Evolutionary conservation across 192 early-diverging fungal species (phyloP), one percentile per base, ranked within the genome.

Genomic region (Coemansia asiatica): DNA sequence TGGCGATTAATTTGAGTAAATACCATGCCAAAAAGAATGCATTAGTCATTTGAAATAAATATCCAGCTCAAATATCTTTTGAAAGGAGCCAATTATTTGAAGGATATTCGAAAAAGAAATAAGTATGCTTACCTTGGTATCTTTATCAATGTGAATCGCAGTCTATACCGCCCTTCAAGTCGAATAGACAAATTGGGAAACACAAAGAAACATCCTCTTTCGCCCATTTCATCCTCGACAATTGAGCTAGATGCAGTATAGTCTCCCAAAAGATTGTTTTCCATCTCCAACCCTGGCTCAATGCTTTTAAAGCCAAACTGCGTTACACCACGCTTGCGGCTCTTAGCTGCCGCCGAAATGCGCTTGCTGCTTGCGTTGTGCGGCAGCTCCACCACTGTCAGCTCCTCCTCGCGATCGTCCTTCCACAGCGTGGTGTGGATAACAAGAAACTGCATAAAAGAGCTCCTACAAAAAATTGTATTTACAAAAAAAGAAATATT

Each of bases 181-280:
- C 89, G 82, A 29, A 92, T 90, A 28, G 87, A 88, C 38, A 92
- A 67, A 61, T 92, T 90, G 5, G 91, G 88, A 66, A 90, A 92
- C 40, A 87, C 88, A 83, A 92, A 92, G 67, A 87, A 92, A 57
- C 87, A 87, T 1, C 91, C 89, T 8, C 79, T 80, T 63, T 87
- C 81, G 29, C 87, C 87, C 38, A 28, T 59, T 31, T 74, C 72
- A 26, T 80, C 69, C 40, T 80, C 77, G 13, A 80, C 77, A 44
- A 80, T 71, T 33, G 66, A 71, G 66, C 68, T 71, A 10, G 72
- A 71, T 5, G 77, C 77, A 5, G 77, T 56, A 38, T 74, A 69
- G 28, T 80, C 77, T 19, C 77, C 77, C 36, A 80, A 54, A 2
- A 80, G 25, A 16, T 80, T 80, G 63, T 80, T 80, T 23, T 80